phyloP scores from a whole-genome alignment of 257 asterid species.

The Fraxinus excelsior region DNA sequence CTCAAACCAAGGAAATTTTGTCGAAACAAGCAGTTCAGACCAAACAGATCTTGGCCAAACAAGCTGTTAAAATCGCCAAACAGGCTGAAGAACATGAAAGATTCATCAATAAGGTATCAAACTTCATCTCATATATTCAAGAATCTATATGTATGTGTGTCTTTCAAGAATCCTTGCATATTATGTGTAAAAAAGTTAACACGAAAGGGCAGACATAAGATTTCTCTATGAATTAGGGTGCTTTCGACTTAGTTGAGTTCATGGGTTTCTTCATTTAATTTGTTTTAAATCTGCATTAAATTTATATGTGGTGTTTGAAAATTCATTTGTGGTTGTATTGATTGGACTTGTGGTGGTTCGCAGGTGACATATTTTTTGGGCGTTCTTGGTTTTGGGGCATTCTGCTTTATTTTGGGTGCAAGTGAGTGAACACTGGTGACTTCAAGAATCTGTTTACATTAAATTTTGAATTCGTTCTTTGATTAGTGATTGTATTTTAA shows the following conservation, averaged over 20 bases:
- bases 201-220: neutral
- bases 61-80: constrained; percentile 79
- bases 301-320: neutral
- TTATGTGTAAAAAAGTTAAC: neutral
- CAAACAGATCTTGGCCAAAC: constrained; percentile 68
- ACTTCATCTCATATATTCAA: neutral
- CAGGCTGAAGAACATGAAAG: constrained; percentile 96
- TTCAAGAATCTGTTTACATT: neutral
- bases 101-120: constrained; percentile 77
- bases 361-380: constrained; percentile 90
- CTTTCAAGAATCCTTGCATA: neutral
- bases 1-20: constrained; percentile 71
- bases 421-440: constrained; percentile 48
- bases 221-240: neutral
- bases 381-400: constrained; percentile 96
- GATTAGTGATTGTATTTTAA: constrained; percentile 12
- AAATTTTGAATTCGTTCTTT: neutral
- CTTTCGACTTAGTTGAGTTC: neutral
- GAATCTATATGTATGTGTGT: neutral
- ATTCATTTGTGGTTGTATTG: neutral
- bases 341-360: constrained; percentile 31
- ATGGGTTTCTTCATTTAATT: neutral
- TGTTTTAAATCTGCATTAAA: neutral
- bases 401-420: constrained; percentile 96
- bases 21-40: constrained; percentile 58